Base-by-base conservation (phyloP, 495 filamentous ascomycete species). In the Sordaria brevicollis region DNA sequence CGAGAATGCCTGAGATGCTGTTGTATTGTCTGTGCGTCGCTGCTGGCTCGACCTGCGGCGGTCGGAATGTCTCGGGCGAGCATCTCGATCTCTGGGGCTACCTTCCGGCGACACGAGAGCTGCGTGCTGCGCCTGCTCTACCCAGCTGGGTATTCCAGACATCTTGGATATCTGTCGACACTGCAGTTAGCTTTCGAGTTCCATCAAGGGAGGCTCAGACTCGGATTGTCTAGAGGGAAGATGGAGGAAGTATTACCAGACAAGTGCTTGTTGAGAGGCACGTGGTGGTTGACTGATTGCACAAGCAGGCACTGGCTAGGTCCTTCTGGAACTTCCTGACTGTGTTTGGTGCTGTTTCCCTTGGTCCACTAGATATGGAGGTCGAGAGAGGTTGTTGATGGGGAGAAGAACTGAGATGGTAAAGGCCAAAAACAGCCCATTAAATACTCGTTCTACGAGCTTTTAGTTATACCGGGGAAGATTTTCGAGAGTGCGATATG, bases 1-100 rank as follows among this genome's bases (percentile, higher is more conserved):
- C 73, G 54, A 80, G 70, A 38, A 79, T 76, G 41, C 78, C 77
- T 10, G 79, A 78, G 37, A 81, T 70, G n/a, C 79, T 78, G 71
- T 81, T 79, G 67, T 17, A 13, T 62, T 62, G 5, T 9, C 25
- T 31, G 11, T 4, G 0, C 33, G 49, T 33, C 49, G 49, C 25
- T 62, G 49, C 25, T 62, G 49, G 49, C 49, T 62, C 5, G 49
- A 33, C 33, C 49, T 62, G 49, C 13, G 25, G 25, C 49, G 49
- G 49, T 25, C 17, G 17, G 49, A 10, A 62, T 62, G 49, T 31
- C 11, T 62, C 21, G 49, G 49, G 33, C 25, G 25, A 62, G 49
- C 25, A 29, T 31, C 13, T 3, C 29, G 49, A 62, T 31, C 49
- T 62, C 49, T 62, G 49, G 49, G 49, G 49, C 49, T 62, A 5